Conservation (phyloP, 441 rosid genomes). For the Flueggea neowawraea region DNA sequence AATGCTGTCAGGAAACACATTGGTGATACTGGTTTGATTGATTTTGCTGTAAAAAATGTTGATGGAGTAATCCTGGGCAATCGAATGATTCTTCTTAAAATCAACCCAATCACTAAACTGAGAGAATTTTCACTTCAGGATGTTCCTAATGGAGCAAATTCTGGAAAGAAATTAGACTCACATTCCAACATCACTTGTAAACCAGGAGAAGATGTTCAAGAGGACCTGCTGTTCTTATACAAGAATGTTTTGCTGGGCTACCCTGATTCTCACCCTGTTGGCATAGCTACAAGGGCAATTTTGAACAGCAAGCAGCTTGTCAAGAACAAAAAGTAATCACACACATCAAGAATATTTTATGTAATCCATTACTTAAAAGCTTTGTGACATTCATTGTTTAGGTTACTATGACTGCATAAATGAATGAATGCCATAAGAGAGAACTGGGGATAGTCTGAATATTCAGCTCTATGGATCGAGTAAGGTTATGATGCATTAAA, state of each 20-base stretch:
- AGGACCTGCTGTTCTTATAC: conserved; percentile 42
- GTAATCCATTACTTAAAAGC: too few species aligned
- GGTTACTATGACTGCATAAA: too few species aligned
- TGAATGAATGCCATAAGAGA: too few species aligned
- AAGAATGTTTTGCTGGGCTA: conserved; percentile 38
- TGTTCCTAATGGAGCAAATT: conserved; percentile 9
- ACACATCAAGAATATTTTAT: too few species aligned
- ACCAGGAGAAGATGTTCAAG: conserved; percentile 31
- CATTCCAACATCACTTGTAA: background rate
- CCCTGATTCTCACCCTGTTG: conserved; percentile 27
- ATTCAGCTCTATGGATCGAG: too few species aligned
- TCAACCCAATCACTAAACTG: conserved; percentile 21
- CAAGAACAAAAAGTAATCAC: conserved; percentile 26
- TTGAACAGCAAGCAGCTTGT: conserved; percentile 54
- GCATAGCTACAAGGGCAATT: conserved; percentile 31
- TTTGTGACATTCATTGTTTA: too few species aligned
- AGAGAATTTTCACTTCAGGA: conserved; percentile 38
- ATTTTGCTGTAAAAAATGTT: conserved; percentile 49
- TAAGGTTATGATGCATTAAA: too few species aligned
- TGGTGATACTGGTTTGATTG: conserved; percentile 76
- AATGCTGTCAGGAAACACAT: conserved; percentile 41
- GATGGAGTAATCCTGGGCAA: conserved; percentile 35
- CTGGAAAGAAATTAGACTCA: conserved; percentile 9
- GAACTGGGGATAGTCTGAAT: too few species aligned
- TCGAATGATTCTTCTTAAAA: conserved; percentile 31